A percentile compares a stretch with the other conserved stretches of the same genome.
phyloP scores from a whole-genome alignment of 2,329 filamentous ascomycete species.

The Colletotrichum lupini region DNA sequence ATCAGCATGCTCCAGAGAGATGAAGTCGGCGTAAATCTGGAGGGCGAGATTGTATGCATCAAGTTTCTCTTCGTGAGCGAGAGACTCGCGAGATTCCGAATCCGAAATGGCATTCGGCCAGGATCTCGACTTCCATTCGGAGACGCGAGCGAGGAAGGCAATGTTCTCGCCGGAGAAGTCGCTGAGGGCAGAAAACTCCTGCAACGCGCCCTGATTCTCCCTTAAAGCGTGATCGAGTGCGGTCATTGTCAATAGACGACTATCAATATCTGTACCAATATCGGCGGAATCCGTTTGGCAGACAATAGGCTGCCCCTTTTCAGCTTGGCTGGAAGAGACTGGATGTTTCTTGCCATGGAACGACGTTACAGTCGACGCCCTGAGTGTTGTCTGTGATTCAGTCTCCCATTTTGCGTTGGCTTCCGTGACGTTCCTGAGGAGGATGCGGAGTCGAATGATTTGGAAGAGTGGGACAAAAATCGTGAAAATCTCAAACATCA shows the following conservation, averaged over 20 bases:
- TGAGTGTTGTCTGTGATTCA: slow-evolving; percentile 38
- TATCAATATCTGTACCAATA: slow-evolving; percentile 41
- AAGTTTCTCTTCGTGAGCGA: background rate
- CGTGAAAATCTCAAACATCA: slow-evolving; percentile 65
- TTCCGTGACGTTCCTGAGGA: slow-evolving; percentile 39
- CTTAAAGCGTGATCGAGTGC: slow-evolving; percentile 61
- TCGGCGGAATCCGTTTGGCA: slow-evolving; percentile 25
- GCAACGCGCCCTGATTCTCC: slow-evolving; percentile 57
- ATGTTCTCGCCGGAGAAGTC: slow-evolving; percentile 71
- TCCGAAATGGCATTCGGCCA: slow-evolving; percentile 2
- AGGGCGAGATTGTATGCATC: slow-evolving; percentile 56
- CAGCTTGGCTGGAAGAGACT: slow-evolving; percentile 35
- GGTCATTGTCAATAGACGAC: slow-evolving; percentile 61
- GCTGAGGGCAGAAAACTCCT: slow-evolving; percentile 62
- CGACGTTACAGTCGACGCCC: slow-evolving; percentile 34
- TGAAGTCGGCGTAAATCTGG: slow-evolving; percentile 59
- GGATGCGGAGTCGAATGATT: slow-evolving; percentile 40
- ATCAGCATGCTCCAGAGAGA: slow-evolving; percentile 57
- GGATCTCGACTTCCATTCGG: slow-evolving; percentile 52
- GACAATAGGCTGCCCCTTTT: slow-evolving; percentile 46
- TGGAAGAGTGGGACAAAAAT: slow-evolving; percentile 60
- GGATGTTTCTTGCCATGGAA: slow-evolving; percentile 34
- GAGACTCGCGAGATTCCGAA: background rate
- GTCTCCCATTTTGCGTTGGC: slow-evolving; percentile 46
- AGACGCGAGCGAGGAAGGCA: slow-evolving; percentile 61